Evolutionary conservation across 768 basidiomycete genomes (phyloP), one percentile per base, ranked within the genome.

Genomic region (Suillus paluster): DNA sequence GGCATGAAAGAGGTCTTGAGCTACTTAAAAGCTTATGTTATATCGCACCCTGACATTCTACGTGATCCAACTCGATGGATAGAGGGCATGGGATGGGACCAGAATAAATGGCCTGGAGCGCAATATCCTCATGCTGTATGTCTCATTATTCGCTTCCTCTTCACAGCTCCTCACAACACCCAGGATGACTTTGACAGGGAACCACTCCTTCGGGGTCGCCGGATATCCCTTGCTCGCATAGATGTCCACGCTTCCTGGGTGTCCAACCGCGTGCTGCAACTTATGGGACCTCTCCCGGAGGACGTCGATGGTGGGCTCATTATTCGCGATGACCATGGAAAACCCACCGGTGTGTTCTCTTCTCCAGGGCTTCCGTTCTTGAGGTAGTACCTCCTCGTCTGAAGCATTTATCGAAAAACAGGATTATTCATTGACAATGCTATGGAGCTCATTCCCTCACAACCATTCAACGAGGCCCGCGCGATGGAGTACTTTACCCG

Each of bases 51-150:
- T 0, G 85, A 86, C 42, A 71, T 89, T 7, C 71, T 77, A 1
- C 70, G 80, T 4, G 83, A 91, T 68, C 78, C 75, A 3, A 76
- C 81, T 4, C 77, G 70, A 6, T 97, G 94, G 93, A 84, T 97
- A 45, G 79, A 88, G 66, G 95, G 94, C 12, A 84, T 90, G 79
- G 96, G 96, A 5, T 99, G 96, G 95, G 93, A 99, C 69, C 95
- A 99, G 74, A 97, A 91, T 1, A 81, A 83, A 61, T 94, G 91
- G 91, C 65, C 81, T 8, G 80, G 78, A 12, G 73, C 78, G 10
- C 70, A 79, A 25, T 95, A 94, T 65, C 94, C 94, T 3, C 86
- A 83, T 36, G 88, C 91, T 1, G 94, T 92, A 67, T 30, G 82
- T 33, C 25, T 25, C 17, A 7, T 0, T 11, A 7, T 61, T 58